A percentile compares a stretch with the other conserved stretches of the same genome.
These are phyloP conservation scores for Ophiostoma tasmaniense DNA, from an alignment of 2,329 filamentous ascomycete genomes.

Conservation along the genomic window DNA sequence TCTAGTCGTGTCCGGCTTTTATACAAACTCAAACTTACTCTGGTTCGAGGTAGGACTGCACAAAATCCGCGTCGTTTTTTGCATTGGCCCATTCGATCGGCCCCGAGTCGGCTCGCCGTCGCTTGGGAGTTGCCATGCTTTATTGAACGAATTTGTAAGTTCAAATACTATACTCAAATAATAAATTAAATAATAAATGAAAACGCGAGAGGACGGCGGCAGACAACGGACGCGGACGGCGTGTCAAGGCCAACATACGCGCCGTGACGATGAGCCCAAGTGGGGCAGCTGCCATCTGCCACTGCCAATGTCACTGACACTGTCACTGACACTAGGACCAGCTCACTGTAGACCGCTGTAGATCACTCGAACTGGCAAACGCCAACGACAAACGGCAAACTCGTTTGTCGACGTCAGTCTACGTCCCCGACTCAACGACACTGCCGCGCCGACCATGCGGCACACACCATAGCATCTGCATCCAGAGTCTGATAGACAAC, in stretches of 20 bases:
- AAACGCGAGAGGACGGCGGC: not conserved
- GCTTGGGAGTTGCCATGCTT: slow-evolving; percentile 16
- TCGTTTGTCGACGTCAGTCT: not conserved
- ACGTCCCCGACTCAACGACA: not conserved
- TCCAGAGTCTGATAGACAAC: not conserved
- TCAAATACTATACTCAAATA: too few relatives aligned
- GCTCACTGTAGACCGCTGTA: not conserved
- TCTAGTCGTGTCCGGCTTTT: too few relatives aligned
- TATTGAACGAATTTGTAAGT: not conserved
- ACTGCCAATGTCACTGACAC: not conserved
- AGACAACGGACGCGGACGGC: not conserved
- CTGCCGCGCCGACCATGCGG: not conserved
- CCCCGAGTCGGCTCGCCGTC: slow-evolving; percentile 21
- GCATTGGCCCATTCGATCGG: slow-evolving; percentile 42
- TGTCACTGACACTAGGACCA: not conserved
- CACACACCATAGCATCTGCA: not conserved
- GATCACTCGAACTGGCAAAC: not conserved
- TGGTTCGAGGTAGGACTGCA: slow-evolving; percentile 39
- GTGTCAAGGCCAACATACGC: not conserved
- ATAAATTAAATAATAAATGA: not conserved
- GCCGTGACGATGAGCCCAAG: not conserved
- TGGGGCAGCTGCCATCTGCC: not conserved
- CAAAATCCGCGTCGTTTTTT: slow-evolving; percentile 41
- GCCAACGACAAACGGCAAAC: not conserved
- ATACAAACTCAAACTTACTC: slow-evolving; percentile 30